Base-by-base conservation (phyloP, 2,329 filamentous ascomycete genomes). In the Hypoxylon sp. region DNA sequence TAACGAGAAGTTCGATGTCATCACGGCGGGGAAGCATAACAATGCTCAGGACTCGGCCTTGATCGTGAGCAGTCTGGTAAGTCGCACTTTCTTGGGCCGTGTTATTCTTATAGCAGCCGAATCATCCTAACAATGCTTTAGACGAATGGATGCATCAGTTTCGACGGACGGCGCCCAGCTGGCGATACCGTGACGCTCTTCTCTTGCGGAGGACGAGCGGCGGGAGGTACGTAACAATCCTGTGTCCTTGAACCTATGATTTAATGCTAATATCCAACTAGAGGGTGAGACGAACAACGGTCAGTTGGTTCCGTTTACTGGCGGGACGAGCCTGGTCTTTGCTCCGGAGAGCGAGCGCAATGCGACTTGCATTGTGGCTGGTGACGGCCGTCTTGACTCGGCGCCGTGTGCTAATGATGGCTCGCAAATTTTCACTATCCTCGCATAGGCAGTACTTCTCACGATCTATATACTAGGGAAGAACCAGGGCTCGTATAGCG, bases 121-220 rank as follows among this genome's bases (percentile, higher is more conserved):
- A 48, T n/a, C 46, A 14, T 59, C 2, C 68, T 73, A 35, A 71
- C 26, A 19, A 31, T 6, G 3, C 8, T 44, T 3, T 55, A 81
- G 78, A 86, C 79, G 50, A 80, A 86, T 57, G 85, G 85, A n/a
- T 87, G 85, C 63, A 78, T 87, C 50, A 85, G 81, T 75, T 83
- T 86, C 50, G 85, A 87, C 64, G 76, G 75, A 14, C 79, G 85
- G 19, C 78, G 84, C 17, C 73, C 77, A 4, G 74, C 76, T 2
- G 81, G 80, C 1, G 84, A 87, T 59, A 84, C 81, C 1, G 84
- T 87, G 26, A 84, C 76, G 4, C 60, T 87, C 17, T 87, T 87
- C 67, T 85, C 84, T 1, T 87, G 85, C 67, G 85, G 85, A 26
- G 85, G 85, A 9, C 80, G 84, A 37, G 85, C 84, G 14, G 84